These are phyloP conservation scores for Didymella pomorum DNA, from an alignment of 2,329 filamentous ascomycete genomes.

Conservation along the genomic window DNA sequence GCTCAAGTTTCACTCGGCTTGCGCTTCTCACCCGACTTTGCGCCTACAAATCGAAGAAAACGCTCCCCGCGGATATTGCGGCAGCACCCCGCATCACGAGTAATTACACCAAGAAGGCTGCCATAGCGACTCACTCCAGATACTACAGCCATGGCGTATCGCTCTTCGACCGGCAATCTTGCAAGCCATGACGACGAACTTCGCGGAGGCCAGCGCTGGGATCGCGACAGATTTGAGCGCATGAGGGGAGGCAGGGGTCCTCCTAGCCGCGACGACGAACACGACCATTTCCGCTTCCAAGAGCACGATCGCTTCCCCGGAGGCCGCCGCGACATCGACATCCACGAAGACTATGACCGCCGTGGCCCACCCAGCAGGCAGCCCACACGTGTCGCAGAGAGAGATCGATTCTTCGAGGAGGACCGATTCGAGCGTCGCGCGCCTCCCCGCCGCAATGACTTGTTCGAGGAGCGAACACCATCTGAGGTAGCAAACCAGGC, in stretches of 20 bases:
- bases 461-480: constrained; percentile 58
- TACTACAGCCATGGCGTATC: constrained; percentile 39
- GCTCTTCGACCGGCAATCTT: constrained; percentile 55
- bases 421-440: constrained; percentile 54
- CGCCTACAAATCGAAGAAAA: constrained; percentile 5
- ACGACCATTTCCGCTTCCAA: constrained; percentile 51
- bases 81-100: constrained; percentile 29
- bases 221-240: constrained; percentile 60
- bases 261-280: constrained; percentile 57
- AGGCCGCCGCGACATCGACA: constrained; percentile 52
- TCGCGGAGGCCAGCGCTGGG: constrained; percentile 55
- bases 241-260: constrained; percentile 53
- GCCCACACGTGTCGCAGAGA: constrained; percentile 48
- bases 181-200: constrained; percentile 52
- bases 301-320: constrained; percentile 56
- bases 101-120: constrained; percentile 9
- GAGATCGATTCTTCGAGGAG: constrained; percentile 65
- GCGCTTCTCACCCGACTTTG: neutral
- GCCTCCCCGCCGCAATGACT: constrained; percentile 50
- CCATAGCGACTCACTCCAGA: neutral
- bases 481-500: constrained; percentile 60
- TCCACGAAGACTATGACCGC: constrained; percentile 55
- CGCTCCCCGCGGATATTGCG: constrained; percentile 18
- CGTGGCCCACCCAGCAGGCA: constrained; percentile 43
- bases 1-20: neutral